Base-by-base conservation (phyloP, 2,329 filamentous ascomycete genomes). In the Intubia oerlemansii region DNA sequence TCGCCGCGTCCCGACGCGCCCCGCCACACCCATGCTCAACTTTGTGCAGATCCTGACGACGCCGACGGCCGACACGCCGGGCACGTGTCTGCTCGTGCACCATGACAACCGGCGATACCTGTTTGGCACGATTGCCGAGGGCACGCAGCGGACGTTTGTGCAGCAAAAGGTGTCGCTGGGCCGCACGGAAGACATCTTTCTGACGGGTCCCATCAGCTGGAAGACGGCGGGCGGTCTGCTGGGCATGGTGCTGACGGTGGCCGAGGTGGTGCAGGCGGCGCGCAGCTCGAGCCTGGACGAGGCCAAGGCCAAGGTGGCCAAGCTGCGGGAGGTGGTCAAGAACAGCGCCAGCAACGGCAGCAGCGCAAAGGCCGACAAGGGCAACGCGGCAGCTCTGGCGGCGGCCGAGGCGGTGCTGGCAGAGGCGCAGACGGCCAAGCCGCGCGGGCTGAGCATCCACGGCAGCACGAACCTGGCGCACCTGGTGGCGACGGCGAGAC, bases 41-140 rank as follows among this genome's bases (percentile, higher is more conserved):
- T 68, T 58, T 41, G 58, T 84, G 32, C 73, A 90, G 47, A 53
- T 95, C 41, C 49, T 85, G 36, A 76, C 73, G 12, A 77, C 76
- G 34, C 85, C 85, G 10, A 88, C 85, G 39, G 75, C 74, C 34
- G 88, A 98, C 51, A 92, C 82, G 13, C 66, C 73, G 1, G 85
- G 85, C 30, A 79, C 80, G 3, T 65, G 67, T 28, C 48, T 95
- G 18, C 46, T 81, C 21, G 57, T 98, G 6, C 72, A 85, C 45
- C 84, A 82, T 43, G 78, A 85, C 41, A 66, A 70, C 42, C 73
- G 75, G 41, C 66, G 79, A 32, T 98, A 98, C 49, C 40, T 93
- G 11, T 76, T 98, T 43, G 88, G 88, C 13, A 73, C 76, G 41
- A 48, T 85, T 11, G 56, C 70, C 8, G 88, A 98, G 50, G 88